Base-by-base conservation (phyloP, 2,329 filamentous ascomycete species). In the Bertia moriformis region DNA sequence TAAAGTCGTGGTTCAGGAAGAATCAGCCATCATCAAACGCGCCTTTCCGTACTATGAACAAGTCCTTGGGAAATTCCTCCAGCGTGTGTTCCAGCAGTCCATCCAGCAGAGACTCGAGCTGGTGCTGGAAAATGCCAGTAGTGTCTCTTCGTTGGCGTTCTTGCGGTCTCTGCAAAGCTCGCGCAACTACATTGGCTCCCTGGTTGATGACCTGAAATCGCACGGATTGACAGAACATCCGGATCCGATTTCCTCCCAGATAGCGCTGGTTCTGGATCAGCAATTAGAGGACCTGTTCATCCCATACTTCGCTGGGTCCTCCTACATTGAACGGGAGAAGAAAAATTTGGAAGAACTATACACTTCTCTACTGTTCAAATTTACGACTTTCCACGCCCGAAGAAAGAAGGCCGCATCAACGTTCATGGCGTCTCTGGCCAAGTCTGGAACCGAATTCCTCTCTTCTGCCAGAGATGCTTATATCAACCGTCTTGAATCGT, bases 41-140 rank as follows among this genome's bases (percentile, higher is more conserved):
- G 89, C 91, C 0, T 98, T 98, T 52, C 91, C 91, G 0, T 95
- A 88, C 56, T 89, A 93, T 49, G 91, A 98, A 50, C 88, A 89
- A 43, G 91, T 98, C 1, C 65, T 98, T 38, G 79, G 79, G 46
- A 89, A 89, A 49, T 98, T 98, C 50, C 71, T 98, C 39, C 91
- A 98, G 58, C 74, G 91, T 47, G 82, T 98, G 10, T 98, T 98
- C 52, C 91, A 98, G 54, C 91, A 98, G 58, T 96, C 89, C 2
- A 88, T 98, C 44, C 93, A 98, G 59, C 89, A 96, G 57, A 75
- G 89, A 13, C 68, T 98, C 7, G 91, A 98, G 55, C 84, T 93
- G 75, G 88, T 98, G 3, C 66, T 98, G 37, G 88, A 94, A 49
- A 96, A 96, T 61, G 91, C 91, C 14, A 83, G 85, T 46, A 84